Percentiles rank a stretch among this genome's conserved stretches.
Evolutionary conservation across 352 stramenopile genomes (phyloP).

Genomic region (Aphanomyces cochlioides): DNA sequence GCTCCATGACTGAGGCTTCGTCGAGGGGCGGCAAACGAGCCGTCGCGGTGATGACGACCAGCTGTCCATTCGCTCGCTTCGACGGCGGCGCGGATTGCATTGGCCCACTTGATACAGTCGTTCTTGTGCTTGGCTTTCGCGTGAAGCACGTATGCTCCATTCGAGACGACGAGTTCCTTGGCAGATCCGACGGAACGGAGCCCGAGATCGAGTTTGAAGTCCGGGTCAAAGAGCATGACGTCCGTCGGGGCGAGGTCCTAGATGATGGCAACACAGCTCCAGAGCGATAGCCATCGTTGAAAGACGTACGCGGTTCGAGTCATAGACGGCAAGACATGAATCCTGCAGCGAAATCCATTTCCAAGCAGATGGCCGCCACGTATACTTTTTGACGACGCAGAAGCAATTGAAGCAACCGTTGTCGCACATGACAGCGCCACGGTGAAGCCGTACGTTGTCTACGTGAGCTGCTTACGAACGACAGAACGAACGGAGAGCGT

Average conservation of each 20-base stretch:
- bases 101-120: slow-evolving; percentile 75
- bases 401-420: slow-evolving; percentile 89
- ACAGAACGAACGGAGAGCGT: not conserved
- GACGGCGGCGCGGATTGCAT: slow-evolving; percentile 67
- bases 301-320: slow-evolving; percentile 53
- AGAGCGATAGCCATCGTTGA: not conserved
- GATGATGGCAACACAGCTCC: too few relatives aligned
- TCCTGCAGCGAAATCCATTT: slow-evolving; percentile 80
- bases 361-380: slow-evolving; percentile 78
- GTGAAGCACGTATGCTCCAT: slow-evolving; percentile 81
- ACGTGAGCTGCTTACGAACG: not conserved
- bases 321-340: slow-evolving; percentile 73
- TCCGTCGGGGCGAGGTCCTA: slow-evolving; percentile 57
- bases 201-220: slow-evolving; percentile 76
- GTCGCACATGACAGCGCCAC: slow-evolving; percentile 66
- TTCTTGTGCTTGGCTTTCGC: slow-evolving; percentile 79
- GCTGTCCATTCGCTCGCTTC: slow-evolving; percentile 75
- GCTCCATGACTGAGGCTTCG: slow-evolving; percentile 57
- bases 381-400: slow-evolving; percentile 81
- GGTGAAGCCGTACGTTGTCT: slow-evolving; percentile 82
- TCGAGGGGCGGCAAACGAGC: slow-evolving; percentile 72
- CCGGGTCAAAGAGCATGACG: slow-evolving; percentile 75
- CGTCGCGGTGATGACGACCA: slow-evolving; percentile 52
- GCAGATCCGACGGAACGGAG: slow-evolving; percentile 75
- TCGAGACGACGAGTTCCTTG: slow-evolving; percentile 72